These are phyloP conservation scores for Cardamine occulta DNA, from an alignment of 345 rosid species.

Conservation along the genomic window DNA sequence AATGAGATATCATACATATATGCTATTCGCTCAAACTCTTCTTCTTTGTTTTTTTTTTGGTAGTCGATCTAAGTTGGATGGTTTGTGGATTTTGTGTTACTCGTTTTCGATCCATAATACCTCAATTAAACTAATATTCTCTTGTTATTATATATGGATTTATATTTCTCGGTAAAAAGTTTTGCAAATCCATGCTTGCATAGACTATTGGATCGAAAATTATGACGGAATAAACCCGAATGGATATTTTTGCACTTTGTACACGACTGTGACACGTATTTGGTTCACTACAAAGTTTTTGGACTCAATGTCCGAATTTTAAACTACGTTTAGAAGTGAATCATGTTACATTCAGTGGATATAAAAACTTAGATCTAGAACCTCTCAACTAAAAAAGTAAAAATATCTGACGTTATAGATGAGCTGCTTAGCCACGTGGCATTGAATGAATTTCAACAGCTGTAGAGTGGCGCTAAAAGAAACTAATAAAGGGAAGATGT, in stretches of 20 bases:
- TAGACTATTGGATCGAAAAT: not conserved
- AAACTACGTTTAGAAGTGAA: not conserved
- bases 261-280: not conserved
- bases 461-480: slow-evolving; percentile 1
- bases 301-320: not conserved
- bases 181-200: not conserved
- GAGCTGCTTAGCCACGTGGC: slow-evolving; percentile 26
- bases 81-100: not conserved
- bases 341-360: not conserved
- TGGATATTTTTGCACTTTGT: not conserved
- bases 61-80: not conserved
- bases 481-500: slow-evolving; percentile 8
- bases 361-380: not conserved
- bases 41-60: no score
- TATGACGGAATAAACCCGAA: not conserved
- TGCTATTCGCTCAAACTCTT: not conserved
- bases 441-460: slow-evolving; percentile 18
- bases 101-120: not conserved
- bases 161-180: not conserved
- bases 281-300: not conserved
- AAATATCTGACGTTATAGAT: slow-evolving; percentile 12
- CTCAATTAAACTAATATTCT: not conserved
- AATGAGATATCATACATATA: slow-evolving; percentile 11
- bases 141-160: not conserved
- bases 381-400: not conserved